Base-by-base conservation (phyloP, 495 filamentous ascomycete genomes). In the Penicillium pulvis region DNA sequence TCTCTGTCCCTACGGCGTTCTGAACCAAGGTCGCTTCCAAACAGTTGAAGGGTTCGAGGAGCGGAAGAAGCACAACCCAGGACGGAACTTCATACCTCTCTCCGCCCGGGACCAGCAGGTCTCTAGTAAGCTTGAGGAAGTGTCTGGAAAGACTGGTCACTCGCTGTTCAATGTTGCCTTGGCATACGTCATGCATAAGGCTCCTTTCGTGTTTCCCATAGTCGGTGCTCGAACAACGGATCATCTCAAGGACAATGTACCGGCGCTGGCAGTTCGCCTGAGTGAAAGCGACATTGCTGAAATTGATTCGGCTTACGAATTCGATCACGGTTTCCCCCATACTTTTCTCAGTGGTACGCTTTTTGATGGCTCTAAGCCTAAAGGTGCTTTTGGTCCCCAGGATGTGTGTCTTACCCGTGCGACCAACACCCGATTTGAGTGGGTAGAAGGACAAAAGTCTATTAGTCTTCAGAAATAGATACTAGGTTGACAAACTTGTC, bases 181-280 rank as follows among this genome's bases (percentile, higher is more conserved):
- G 14, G 84, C 83, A 2, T 87, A 86, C 59, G 71, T 84, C 8
- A 67, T 80, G 55, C 65, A 71, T 45, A 86, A 86, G 59, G 50
- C 63, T 1, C 85, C 88, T 3, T 87, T 90, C 63, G 85, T 90
- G 23, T 91, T 90, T 64, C 89, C 89, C 1, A 89, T 91, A 53
- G 76, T 90, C 20, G 89, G 87, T n/a, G 84, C 82, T 0, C 58
- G 83, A n/a, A 88, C 81, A 58, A 66, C 87, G 33, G 79, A 82
- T 51, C 84, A 89, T 57, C 63, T 92, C 5, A 84, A 87, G 70
- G 81, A 73, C 56, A 90, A 87, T 54, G 86, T 91, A 57, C 81
- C 83, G 46, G 88, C 82, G 1, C 67, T 91, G 14, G 71, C 62
- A 0, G 52, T 91, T 20, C 54, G 64, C 24, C 71, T 92, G 49